Evolutionary conservation across 805 yeast genomes (phyloP), one percentile per base, ranked within the genome.

Genomic region (Saccharomyces kudriavzevii): DNA sequence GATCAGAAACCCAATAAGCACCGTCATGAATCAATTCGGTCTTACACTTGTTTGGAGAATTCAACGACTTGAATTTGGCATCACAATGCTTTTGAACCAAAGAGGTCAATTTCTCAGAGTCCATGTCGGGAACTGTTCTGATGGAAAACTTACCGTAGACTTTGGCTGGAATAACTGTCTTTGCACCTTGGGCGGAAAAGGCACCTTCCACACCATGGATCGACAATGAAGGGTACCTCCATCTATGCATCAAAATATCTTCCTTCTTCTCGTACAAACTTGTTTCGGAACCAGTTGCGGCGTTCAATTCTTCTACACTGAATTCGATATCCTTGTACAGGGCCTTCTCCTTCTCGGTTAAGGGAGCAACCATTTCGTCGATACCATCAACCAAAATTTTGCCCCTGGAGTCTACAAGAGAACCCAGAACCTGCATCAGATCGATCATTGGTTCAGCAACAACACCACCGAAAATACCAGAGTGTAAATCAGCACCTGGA

Each of bases 161-260:
- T 69, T 85, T 86, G 49, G 97, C 88, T 35, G 99, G 99, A 60
- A 94, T 94, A 51, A 94, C 99, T 31, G 99, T 94, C 77, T 94
- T 94, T 54, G 98, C 99, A 60, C 99, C 99, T 48, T 87, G 80
- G 47, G 87, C 92, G 49, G 86, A 84, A 72, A 94, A 94, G 5
- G 98, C 99, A 59, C 99, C 99, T 74, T 94, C 99, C 53, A 94
- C 80, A 61, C 99, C 99, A 73, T 94, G 99, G 60, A 94, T 72
- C 2, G 98, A 91, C 64, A 94, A 77, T 6, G 98, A 89, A 53
- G 99, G 99, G 74, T 78, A 90, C 79, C 99, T 86, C 99, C 99
- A 94, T 80, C 99, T 84, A 73, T 91, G 97, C 87, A 90, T 92
- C 65, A 94, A 80, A 55, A 96, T 90, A 55, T 84, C 85, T 74